A percentile compares a stretch with the other conserved stretches of the same genome.
These are phyloP conservation scores for Castanea crenata DNA, from an alignment of 306 rosid genomes.

Conservation along the genomic window DNA sequence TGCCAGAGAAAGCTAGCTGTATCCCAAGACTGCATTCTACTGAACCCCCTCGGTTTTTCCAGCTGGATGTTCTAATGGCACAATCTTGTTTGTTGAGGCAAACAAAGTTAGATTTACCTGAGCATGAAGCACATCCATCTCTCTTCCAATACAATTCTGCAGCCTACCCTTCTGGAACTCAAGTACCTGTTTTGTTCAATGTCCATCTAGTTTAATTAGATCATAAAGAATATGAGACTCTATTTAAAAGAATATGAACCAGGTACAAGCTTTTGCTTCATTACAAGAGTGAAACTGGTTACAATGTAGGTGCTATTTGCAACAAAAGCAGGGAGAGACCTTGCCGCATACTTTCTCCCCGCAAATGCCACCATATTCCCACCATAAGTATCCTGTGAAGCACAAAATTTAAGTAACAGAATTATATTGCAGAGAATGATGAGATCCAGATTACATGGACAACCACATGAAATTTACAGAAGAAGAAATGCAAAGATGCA, in stretches of 20 bases:
- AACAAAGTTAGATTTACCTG: conserved; percentile 47
- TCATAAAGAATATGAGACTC: not conserved
- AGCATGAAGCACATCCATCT: conserved; percentile 65
- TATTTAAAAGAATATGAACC: not conserved
- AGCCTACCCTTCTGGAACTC: conserved; percentile 77
- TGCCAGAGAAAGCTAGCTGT: conserved; percentile 66
- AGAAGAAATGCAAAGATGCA: no score
- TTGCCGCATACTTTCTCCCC: conserved; percentile 66
- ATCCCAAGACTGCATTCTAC: conserved; percentile 73
- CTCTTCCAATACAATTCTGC: conserved; percentile 68
- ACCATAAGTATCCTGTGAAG: conserved; percentile 53
- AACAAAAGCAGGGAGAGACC: conserved; percentile 61
- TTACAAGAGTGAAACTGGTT: conserved; percentile 71
- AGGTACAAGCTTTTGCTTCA: conserved; percentile 1
- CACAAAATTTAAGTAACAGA: not conserved
- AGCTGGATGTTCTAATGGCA: conserved; percentile 52
- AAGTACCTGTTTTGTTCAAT: conserved; percentile 50
- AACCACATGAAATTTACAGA: not conserved
- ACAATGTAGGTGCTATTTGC: conserved; percentile 54
- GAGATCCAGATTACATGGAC: not conserved
- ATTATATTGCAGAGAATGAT: not conserved
- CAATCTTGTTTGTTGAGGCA: conserved; percentile 76
- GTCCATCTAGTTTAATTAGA: conserved; percentile 1
- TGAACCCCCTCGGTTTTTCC: conserved; percentile 59
- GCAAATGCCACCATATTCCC: conserved; percentile 79